Base-by-base conservation (phyloP, 1,139 yeast genomes). In the Magnusiomyces magnusii region DNA sequence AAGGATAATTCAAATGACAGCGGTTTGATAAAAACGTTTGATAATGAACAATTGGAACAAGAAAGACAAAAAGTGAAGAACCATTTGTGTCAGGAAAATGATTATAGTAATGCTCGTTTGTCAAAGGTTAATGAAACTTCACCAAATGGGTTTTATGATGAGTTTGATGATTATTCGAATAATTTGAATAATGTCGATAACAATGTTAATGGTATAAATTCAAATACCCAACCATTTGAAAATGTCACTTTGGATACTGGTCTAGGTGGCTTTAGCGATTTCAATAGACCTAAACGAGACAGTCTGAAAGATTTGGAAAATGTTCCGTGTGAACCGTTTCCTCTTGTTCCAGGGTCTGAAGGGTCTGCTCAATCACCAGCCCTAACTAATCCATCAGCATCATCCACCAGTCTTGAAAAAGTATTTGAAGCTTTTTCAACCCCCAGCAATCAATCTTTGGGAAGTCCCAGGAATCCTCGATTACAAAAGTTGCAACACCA, bases 291-390 rank as follows among this genome's bases (percentile, higher is more conserved):
- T 5, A 44, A 44, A 44, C 7, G 27, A 9, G 49, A 44, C 21
- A 44, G 21, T 23, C 21, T 44, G 49, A 44, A 44, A 17, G 49
- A 44, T 44, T 17, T 44, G 27, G 49, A 44, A 21, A 44, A 44
- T n/a, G 49, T 44, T 44, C 49, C 49, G 3, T 44, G 49, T 44
- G 49, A 44, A 23, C 49, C 49, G 3, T 44, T 44, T 44, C 49
- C 49, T 21, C 27, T 44, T 2, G 49, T 44, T 44, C 49, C 49
- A 3, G 49, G 49, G 17, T 44, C 49, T 21, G 49, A 44, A 44
- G 49, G 49, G n/a, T n/a, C n/a, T n/a, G n/a, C n/a, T n/a, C n/a
- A n/a, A n/a, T n/a, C n/a, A n/a, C n/a, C n/a, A n/a, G n/a, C n/a
- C n/a, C n/a, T n/a, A n/a, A n/a, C n/a, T n/a, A n/a, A n/a, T n/a